Conservation (phyloP, 768 basidiomycete species). For the Lentinula boryana region DNA sequence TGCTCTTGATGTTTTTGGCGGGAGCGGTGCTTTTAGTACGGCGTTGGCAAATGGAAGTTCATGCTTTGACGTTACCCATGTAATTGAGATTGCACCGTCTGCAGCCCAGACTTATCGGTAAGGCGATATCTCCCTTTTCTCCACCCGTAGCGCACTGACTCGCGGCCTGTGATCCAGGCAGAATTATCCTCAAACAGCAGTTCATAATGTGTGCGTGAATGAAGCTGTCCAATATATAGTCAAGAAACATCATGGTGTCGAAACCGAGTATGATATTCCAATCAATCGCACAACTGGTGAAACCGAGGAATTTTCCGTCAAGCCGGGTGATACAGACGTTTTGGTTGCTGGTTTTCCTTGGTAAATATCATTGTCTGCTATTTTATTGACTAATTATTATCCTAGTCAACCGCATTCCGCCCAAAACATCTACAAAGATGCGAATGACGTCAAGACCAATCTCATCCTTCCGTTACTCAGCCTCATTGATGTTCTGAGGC, state of each 20-base stretch:
- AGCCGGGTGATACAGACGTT: conserved; percentile 50
- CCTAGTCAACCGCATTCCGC: conserved; percentile 67
- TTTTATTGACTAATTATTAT: not conserved
- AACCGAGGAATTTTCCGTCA: conserved; percentile 39
- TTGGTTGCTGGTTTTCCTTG: conserved; percentile 75
- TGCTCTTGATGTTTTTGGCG: conserved; percentile 43
- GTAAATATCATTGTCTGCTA: conserved; percentile 24
- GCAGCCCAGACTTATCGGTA: conserved; percentile 64
- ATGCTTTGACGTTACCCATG: conserved; percentile 54
- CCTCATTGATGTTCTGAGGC: conserved; percentile 40
- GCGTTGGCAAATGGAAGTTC: conserved; percentile 49
- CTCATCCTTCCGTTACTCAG: conserved; percentile 58
- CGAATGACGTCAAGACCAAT: conserved; percentile 63
- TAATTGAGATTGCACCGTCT: conserved; percentile 71
- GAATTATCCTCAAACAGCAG: conserved; percentile 44
- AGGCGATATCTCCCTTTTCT: conserved; percentile 10
- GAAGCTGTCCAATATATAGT: conserved; percentile 51
- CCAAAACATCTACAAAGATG: conserved; percentile 66
- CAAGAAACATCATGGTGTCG: conserved; percentile 39
- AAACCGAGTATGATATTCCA: conserved; percentile 25
- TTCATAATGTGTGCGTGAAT: conserved; percentile 74
- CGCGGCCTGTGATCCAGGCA: conserved; percentile 25
- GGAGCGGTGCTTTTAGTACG: conserved; percentile 57
- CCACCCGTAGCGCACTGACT: not conserved
- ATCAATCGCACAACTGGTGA: conserved; percentile 32